phyloP scores from a whole-genome alignment of 1,284 basidiomycete genomes.

The Cutaneotrichosporon cavernicola region DNA sequence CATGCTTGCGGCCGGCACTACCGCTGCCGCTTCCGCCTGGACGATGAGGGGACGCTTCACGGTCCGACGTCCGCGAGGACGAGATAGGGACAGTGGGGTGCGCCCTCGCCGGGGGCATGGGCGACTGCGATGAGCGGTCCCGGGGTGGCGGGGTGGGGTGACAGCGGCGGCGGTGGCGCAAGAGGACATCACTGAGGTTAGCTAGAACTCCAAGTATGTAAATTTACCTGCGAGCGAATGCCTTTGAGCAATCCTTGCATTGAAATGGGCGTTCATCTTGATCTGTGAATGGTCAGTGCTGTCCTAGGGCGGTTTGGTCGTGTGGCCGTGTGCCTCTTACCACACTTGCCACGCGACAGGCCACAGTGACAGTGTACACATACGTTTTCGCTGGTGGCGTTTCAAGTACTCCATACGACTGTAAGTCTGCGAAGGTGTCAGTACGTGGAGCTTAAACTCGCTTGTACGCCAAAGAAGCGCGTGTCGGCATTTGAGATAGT shows the following conservation, averaged over 20 bases:
- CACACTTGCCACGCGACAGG: slow-evolving; percentile 3
- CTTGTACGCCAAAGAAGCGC: background rate
- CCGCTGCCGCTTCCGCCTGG: slow-evolving; percentile 13
- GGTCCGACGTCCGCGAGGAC: slow-evolving; percentile 43
- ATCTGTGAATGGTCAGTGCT: slow-evolving; percentile 34
- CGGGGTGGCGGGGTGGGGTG: slow-evolving; percentile 51
- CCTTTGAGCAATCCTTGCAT: slow-evolving; percentile 52
- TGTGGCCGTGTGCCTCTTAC: background rate
- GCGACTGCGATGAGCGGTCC: slow-evolving; percentile 43
- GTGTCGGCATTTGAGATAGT: background rate
- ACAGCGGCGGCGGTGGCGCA: slow-evolving; percentile 53
- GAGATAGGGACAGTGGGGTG: slow-evolving; percentile 48
- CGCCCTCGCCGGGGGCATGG: slow-evolving; percentile 34
- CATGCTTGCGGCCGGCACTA: slow-evolving; percentile 32
- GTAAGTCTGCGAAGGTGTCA: slow-evolving; percentile 38
- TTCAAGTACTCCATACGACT: slow-evolving; percentile 54
- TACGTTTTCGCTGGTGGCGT: slow-evolving; percentile 54
- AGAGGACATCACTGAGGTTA: slow-evolving; percentile 49
- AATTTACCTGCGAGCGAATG: slow-evolving; percentile 52
- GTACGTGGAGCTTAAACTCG: background rate
- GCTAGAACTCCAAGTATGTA: background rate
- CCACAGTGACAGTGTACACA: slow-evolving; percentile 19
- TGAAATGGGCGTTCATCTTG: slow-evolving; percentile 53
- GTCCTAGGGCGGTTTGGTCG: background rate
- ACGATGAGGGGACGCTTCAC: slow-evolving; percentile 37